These are phyloP conservation scores for Fusarium lateritium DNA, from an alignment of 2,329 filamentous ascomycete species.

Conservation along the genomic window DNA sequence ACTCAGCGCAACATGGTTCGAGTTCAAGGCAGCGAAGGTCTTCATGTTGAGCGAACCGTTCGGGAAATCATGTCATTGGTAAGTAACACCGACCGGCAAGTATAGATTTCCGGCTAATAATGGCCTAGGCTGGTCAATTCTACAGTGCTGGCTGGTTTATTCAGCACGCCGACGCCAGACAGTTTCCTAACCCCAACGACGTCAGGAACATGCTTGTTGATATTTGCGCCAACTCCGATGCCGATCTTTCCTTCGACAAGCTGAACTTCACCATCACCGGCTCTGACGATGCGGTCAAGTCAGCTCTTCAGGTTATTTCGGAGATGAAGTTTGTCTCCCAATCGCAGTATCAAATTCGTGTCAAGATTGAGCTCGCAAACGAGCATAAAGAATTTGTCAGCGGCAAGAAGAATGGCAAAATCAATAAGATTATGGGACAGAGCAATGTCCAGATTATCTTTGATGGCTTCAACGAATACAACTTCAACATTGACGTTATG, in stretches of 20 bases:
- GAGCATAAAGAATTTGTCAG: constrained; percentile 99
- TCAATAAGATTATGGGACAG: constrained; percentile 99
- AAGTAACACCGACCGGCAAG: constrained; percentile 54
- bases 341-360: constrained; percentile 91
- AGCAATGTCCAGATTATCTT: constrained; percentile 99
- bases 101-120: constrained; percentile 42
- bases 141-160: constrained; percentile 98
- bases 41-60: constrained; percentile 95
- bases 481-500: constrained; percentile 99
- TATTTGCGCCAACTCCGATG: constrained; percentile 96
- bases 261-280: constrained; percentile 94
- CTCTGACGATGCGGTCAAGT: constrained; percentile 96
- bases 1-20: constrained; percentile 87
- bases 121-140: constrained; percentile 86
- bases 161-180: constrained; percentile 78
- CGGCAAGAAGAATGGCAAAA: constrained; percentile 99
- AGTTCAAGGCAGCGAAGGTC: constrained; percentile 92
- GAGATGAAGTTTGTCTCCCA: constrained; percentile 91
- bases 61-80: constrained; percentile 96
- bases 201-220: constrained; percentile 93
- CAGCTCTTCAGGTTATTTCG: constrained; percentile 93
- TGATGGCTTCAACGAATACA: constrained; percentile 99
- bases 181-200: constrained; percentile 76
- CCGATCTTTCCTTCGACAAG: constrained; percentile 95
- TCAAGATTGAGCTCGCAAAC: constrained; percentile 98